A percentile compares a stretch with the other conserved stretches of the same genome.
phyloP scores from a whole-genome alignment of 768 basidiomycete genomes.

The Ramaria sp. region DNA sequence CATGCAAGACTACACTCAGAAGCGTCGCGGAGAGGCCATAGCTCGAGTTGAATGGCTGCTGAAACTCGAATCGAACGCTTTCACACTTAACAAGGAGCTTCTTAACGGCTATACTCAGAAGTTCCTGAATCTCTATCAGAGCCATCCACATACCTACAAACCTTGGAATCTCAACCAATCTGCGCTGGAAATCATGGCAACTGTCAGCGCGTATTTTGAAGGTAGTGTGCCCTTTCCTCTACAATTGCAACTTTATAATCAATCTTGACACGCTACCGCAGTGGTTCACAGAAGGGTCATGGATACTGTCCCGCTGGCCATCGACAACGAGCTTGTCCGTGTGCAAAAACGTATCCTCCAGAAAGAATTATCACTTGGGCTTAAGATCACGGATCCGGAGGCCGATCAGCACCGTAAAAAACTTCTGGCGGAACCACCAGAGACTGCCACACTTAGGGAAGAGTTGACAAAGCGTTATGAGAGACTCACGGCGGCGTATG shows the following conservation, averaged over 20 bases:
- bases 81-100: slow-evolving; percentile 42
- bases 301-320: slow-evolving; percentile 44
- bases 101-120: slow-evolving; percentile 35
- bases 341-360: slow-evolving; percentile 39
- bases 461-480: slow-evolving; percentile 24
- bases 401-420: slow-evolving; percentile 36
- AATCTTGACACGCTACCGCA: slow-evolving; percentile 15
- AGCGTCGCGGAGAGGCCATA: slow-evolving; percentile 28
- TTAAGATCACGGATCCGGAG: slow-evolving; percentile 40
- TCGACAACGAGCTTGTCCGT: slow-evolving; percentile 45
- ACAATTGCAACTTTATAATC: background rate
- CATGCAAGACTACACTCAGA: slow-evolving; percentile 38
- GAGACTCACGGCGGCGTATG: slow-evolving; percentile 4
- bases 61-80: slow-evolving; percentile 36
- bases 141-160: slow-evolving; percentile 13
- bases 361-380: slow-evolving; percentile 31
- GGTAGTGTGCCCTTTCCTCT: slow-evolving; percentile 27
- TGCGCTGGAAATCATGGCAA: slow-evolving; percentile 56
- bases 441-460: slow-evolving; percentile 31
- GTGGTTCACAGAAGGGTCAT: slow-evolving; percentile 51
- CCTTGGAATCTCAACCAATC: slow-evolving; percentile 29
- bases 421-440: slow-evolving; percentile 39
- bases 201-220: slow-evolving; percentile 66
- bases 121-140: slow-evolving; percentile 39
- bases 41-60: slow-evolving; percentile 38